Percentiles rank a stretch among this genome's conserved stretches.
These are phyloP conservation scores for Xylaria venustula DNA, from an alignment of 495 filamentous ascomycete genomes.

Conservation along the genomic window DNA sequence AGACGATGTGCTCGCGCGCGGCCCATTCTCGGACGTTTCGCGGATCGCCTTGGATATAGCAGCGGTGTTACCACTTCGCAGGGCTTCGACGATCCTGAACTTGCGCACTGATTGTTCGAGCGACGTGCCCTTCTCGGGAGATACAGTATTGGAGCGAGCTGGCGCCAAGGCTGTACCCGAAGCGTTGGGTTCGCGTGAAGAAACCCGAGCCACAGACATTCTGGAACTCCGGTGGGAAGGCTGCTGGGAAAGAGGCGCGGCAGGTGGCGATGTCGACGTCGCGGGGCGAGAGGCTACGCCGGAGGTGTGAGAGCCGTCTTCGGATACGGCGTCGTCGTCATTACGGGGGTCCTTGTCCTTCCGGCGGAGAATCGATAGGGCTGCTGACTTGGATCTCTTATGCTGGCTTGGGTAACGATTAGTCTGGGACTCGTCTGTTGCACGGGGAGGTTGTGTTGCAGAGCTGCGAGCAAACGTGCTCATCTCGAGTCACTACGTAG, in stretches of 20 bases:
- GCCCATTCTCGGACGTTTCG: constrained; percentile 54
- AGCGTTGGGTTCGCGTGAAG: constrained; percentile 27
- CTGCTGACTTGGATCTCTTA: constrained; percentile 52
- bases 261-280: constrained; percentile 26
- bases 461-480: neutral
- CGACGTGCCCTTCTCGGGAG: constrained; percentile 48
- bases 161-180: constrained; percentile 20
- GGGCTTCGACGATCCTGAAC: constrained; percentile 89
- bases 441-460: neutral
- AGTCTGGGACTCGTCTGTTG: neutral
- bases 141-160: constrained; percentile 26
- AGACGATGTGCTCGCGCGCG: constrained; percentile 54
- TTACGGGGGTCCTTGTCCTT: constrained; percentile 37
- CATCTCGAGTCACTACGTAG: neutral
- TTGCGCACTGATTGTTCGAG: constrained; percentile 93
- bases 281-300: constrained; percentile 35
- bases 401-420: constrained; percentile 36
- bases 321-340: constrained; percentile 41
- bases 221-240: constrained; percentile 39
- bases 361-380: constrained; percentile 48
- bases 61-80: constrained; percentile 85
- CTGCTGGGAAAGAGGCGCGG: constrained; percentile 36
- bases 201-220: constrained; percentile 42
- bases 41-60: constrained; percentile 87
- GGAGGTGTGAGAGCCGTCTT: constrained; percentile 37